Base-by-base conservation (phyloP, 805 yeast genomes). In the Cyberlindnera misumaiensis region DNA sequence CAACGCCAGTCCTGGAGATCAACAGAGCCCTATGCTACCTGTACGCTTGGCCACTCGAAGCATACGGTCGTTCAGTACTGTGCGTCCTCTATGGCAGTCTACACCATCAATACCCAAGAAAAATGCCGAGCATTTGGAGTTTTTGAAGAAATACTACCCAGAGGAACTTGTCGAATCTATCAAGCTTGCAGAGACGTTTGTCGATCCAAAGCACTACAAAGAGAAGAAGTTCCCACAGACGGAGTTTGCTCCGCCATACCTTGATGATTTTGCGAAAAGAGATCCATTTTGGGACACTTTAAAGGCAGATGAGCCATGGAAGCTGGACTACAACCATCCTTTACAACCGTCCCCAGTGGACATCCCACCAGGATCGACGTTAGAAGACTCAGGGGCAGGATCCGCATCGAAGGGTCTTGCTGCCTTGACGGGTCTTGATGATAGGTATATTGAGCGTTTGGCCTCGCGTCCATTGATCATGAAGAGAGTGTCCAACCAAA, bases 401-500 rank as follows among this genome's bases (percentile, higher is more conserved):
- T 31, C 45, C 25, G 64, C 73, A 50, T 77, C 79, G 6, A 67
- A 65, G 40, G 78, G 73, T 16, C 68, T 82, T 44, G 65, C 81
- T 22, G 61, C 71, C 36, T 68, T 81, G 46, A 81, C 90, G 0
- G 90, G 89, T 0, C 72, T 80, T 45, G 73, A 76, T 47, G 75
- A 72, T 40, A 60, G 67, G 29, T 84, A 78, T 58, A 75, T 85
- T 49, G 67, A 70, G 38, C 70, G 68, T 38, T 69, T 86, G 43
- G 69, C 70, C 40, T 77, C 77, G 50, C 77, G 81, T 56, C 83
- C 86, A 3, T 60, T 84, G 44, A 70, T 83, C 30, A 67, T 79
- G 67, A 88, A 86, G 63, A 69, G 84, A 36, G 97, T 90, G 18
- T 79, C 88, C 39, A 86, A 87, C 58, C 95, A 87, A 70, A 90